These are phyloP conservation scores for Lasiodiplodia citricola DNA, from an alignment of 2,329 filamentous ascomycete species.

Conservation along the genomic window DNA sequence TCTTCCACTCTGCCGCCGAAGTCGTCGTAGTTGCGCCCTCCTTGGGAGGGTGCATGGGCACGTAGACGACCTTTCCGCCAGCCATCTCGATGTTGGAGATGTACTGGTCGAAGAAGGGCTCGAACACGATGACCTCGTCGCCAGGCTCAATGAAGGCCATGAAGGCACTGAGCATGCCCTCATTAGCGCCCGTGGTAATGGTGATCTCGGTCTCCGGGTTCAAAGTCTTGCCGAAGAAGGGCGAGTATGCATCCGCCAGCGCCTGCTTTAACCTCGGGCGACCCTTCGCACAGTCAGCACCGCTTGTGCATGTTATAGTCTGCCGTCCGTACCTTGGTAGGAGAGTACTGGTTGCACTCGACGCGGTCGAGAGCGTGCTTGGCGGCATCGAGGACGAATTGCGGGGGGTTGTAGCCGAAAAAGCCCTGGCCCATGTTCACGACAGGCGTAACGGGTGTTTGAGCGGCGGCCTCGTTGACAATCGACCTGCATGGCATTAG, in stretches of 20 bases:
- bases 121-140: slow-evolving; percentile 97
- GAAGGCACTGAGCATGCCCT: slow-evolving; percentile 89
- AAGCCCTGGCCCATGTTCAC: slow-evolving; percentile 76
- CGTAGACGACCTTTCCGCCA: slow-evolving; percentile 91
- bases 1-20: slow-evolving; percentile 84
- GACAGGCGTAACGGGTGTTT: slow-evolving; percentile 67
- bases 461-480: slow-evolving; percentile 70
- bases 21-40: slow-evolving; percentile 80
- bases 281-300: slow-evolving; percentile 55
- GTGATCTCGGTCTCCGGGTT: slow-evolving; percentile 92
- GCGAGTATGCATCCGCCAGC: slow-evolving; percentile 89
- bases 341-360: slow-evolving; percentile 98
- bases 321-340: slow-evolving; percentile 69
- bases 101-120: slow-evolving; percentile 99
- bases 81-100: slow-evolving; percentile 99
- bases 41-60: slow-evolving; percentile 87
- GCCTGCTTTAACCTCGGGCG: slow-evolving; percentile 91
- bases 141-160: slow-evolving; percentile 96
- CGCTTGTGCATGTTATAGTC: neutral
- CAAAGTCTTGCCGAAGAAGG: slow-evolving; percentile 80
- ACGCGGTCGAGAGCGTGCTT: slow-evolving; percentile 88
- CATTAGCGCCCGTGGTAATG: slow-evolving; percentile 90
- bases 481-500: slow-evolving; percentile 58
- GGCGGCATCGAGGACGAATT: slow-evolving; percentile 89
- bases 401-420: slow-evolving; percentile 92